Evolutionary conservation across 495 filamentous ascomycete genomes (phyloP), one percentile per base, ranked within the genome.

Genomic region (Elaphomyces granulatus): DNA sequence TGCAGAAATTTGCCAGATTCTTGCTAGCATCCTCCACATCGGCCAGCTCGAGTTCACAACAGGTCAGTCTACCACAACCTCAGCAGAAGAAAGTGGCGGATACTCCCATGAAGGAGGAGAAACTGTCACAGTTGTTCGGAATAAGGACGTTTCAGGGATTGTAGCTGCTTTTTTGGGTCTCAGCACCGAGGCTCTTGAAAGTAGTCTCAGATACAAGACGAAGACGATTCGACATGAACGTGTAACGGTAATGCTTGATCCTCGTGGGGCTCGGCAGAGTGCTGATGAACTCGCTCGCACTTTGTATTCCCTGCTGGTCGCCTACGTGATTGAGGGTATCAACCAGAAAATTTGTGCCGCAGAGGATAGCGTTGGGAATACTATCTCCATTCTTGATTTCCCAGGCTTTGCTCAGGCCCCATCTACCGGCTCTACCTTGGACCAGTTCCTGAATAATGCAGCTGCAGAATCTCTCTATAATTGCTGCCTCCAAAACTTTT

Each of bases 241-340:
- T 28, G 90, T 98, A 18, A 98, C 90, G 0, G 82, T 98, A 19
- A 90, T 98, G 87, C 68, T 98, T 4, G 90, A 98, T 55, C 86
- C 88, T 3, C 77, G 72, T 32, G 90, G 90, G 28, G 90, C 90
- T 14, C 75, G 88, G 15, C 77, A 72, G 20, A 94, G 93, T 53
- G 90, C 90, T 9, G 88, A 96, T 55, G 88, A 94, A 54, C 70
- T 98, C 31, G 88, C 90, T 1, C 72, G 87, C 38, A 94, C 86
- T 0, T 68, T 98, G 2, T 98, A 98, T 58, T 87, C 87, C n/a
- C 80, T 98, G 3, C 67, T 98, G 15, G 87, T 94, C 12, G 85
- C 88, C 8, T 94, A 84, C 51, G 73, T 96, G 12, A 81, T 95
- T 46, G 90, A 98, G 58, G 80, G 64, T 38, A 81, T 94, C 55